Conservation (phyloP, 192 early-diverging fungal genomes). For the Linnemannia exigua region DNA sequence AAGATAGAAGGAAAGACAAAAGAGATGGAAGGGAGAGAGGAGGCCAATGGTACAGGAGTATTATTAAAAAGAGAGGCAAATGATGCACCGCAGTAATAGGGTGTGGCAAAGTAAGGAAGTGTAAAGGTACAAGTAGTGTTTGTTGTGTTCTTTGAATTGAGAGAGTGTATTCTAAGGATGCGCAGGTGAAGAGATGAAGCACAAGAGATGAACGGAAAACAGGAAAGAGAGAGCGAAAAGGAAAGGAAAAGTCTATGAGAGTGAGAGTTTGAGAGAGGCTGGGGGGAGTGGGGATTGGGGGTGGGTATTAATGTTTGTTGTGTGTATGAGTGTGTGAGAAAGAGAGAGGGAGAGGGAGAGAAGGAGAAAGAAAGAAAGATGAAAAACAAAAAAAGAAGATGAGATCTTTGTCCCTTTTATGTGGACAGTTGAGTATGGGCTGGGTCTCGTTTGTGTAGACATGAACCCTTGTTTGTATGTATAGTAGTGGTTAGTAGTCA, state of each 20-base stretch:
- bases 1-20: no score
- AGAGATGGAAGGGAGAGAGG: neutral
- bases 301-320: neutral
- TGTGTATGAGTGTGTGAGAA: neutral
- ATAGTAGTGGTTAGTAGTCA: no score
- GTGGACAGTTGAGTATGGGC: neutral
- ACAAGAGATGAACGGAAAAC: neutral
- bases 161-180: neutral
- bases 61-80: neutral
- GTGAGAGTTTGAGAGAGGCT: neutral
- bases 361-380: neutral
- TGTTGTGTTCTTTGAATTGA: neutral
- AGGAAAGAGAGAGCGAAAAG: neutral
- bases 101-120: neutral
- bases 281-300: neutral
- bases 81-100: neutral
- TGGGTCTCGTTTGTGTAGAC: neutral
- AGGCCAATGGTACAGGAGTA: neutral
- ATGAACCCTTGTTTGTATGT: neutral
- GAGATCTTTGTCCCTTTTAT: neutral
- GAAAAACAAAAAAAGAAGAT: neutral
- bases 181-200: neutral
- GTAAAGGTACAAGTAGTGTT: neutral
- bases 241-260: neutral
- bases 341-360: neutral